Evolutionary conservation across 208 protist species (phyloP).

Genomic region (Strigomonas culicis): DNA sequence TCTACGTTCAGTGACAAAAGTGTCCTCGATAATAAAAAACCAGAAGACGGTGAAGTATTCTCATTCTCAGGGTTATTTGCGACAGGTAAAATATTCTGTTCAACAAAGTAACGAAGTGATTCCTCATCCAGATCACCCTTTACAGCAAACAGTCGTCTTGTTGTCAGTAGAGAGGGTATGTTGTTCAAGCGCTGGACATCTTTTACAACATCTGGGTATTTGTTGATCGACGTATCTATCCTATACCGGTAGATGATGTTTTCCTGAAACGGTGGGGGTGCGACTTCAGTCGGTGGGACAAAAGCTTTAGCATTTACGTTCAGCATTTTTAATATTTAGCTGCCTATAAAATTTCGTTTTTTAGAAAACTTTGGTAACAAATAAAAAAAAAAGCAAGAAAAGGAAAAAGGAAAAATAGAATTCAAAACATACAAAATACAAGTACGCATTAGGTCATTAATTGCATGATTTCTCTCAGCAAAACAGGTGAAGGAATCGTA

Average conservation of each 20-base stretch:
- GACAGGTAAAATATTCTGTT: background rate
- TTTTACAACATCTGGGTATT: conserved; percentile 24
- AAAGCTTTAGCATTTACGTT: conserved; percentile 83
- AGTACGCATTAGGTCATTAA: too few species aligned
- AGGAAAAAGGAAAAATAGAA: too few species aligned
- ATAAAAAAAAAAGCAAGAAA: too few species aligned
- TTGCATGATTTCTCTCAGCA: too few species aligned
- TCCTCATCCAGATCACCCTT: conserved; percentile 47
- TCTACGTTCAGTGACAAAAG: conserved; percentile 52
- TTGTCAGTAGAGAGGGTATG: conserved; percentile 45
- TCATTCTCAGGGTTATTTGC: background rate
- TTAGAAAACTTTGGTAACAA: background rate
- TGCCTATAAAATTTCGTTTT: background rate
- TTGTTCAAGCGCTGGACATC: conserved; percentile 30
- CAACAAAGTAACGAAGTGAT: conserved; percentile 39
- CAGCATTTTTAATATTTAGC: conserved; percentile 31
- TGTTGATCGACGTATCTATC: conserved; percentile 30
- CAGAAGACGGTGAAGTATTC: conserved; percentile 31
- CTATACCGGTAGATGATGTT: conserved; percentile 57
- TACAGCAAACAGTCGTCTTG: conserved; percentile 43
- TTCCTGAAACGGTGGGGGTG: conserved; percentile 17
- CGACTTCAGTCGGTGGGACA: conserved; percentile 35
- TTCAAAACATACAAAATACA: too few species aligned
- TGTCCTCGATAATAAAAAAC: conserved; percentile 60
- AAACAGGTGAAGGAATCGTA: too few species aligned